Base-by-base conservation (phyloP, 2,329 filamentous ascomycete species). In the Tolypocladium sp. region DNA sequence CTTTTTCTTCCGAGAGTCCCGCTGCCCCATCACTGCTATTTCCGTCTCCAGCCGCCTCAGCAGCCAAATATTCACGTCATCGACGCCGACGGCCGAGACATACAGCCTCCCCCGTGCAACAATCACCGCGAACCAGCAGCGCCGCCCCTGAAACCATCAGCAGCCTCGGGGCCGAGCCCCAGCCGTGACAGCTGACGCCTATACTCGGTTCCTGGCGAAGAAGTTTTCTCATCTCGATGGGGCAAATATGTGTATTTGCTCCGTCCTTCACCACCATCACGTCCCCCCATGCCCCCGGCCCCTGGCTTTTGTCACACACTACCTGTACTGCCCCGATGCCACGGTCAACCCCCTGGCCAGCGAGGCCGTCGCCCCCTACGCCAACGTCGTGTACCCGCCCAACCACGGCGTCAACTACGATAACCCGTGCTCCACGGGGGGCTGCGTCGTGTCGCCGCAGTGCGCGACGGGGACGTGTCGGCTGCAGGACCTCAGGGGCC, bases 231-330 rank as follows among this genome's bases (percentile, higher is more conserved):
- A 40, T 20, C 6, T 22, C 17, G 37, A 46, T 7, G 20, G 33
- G 27, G 30, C 4, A 20, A 57, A 52, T 46, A 83, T 83, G 81
- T 82, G 80, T 64, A 75, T 72, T 61, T 77, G 76, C 68, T 77
- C 78, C 62, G 78, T 78, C 64, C 71, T 80, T 49, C 79, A 82
- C 65, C n/a, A n/a, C n/a, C 80, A 83, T 65, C 80, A 81, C 63
- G 64, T 76, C 37, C 66, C 71, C 30, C 76, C 78, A 7, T 81
- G 78, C 63, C 63, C 63, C 20, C 73, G 73, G 9, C 70, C 71
- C 35, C 68, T 79, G 57, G 73, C 76, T 58, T 76, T 75, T 60
- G 67, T 69, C 13, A 65, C 74, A 42, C 73, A 77, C 63, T 81
- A 80, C 68, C 67, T 67, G 33, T 81, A 76, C 66, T 82, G 79